phyloP scores from a whole-genome alignment of 371 early-diverging fungal genomes.

The Smittium culicis region DNA sequence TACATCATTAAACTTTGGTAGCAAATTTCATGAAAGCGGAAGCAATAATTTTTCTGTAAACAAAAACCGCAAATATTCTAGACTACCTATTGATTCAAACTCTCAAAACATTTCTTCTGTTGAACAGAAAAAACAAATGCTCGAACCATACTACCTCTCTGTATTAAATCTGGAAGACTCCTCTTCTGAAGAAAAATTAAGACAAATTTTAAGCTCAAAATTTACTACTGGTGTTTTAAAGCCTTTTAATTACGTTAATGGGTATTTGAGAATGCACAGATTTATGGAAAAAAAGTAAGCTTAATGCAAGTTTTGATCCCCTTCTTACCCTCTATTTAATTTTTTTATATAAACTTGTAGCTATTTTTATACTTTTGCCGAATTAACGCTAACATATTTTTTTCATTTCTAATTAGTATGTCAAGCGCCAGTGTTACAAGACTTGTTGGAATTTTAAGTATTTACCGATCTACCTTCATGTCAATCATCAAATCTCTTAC shows the following conservation, averaged over 20 bases:
- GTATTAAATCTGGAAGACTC: constrained; percentile 77
- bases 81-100: too few relatives aligned
- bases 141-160: constrained; percentile 74
- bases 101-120: too few relatives aligned
- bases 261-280: constrained; percentile 69
- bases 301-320: too few relatives aligned
- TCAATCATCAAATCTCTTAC: constrained; percentile 72
- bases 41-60: too few relatives aligned
- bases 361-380: too few relatives aligned
- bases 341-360: too few relatives aligned
- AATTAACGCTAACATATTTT: too few relatives aligned
- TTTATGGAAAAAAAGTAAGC: constrained; percentile 65
- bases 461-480: constrained; percentile 72
- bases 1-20: background rate
- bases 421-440: constrained; percentile 47
- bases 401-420: background rate
- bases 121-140: constrained; percentile 18
- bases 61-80: too few relatives aligned
- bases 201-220: constrained; percentile 78
- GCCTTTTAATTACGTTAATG: constrained; percentile 84
- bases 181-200: constrained; percentile 62
- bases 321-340: background rate
- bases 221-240: constrained; percentile 82
- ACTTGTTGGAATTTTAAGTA: constrained; percentile 62
- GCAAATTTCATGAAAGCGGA: too few relatives aligned